phyloP scores from a whole-genome alignment of 345 rosid species.

The Hypericum perforatum region DNA sequence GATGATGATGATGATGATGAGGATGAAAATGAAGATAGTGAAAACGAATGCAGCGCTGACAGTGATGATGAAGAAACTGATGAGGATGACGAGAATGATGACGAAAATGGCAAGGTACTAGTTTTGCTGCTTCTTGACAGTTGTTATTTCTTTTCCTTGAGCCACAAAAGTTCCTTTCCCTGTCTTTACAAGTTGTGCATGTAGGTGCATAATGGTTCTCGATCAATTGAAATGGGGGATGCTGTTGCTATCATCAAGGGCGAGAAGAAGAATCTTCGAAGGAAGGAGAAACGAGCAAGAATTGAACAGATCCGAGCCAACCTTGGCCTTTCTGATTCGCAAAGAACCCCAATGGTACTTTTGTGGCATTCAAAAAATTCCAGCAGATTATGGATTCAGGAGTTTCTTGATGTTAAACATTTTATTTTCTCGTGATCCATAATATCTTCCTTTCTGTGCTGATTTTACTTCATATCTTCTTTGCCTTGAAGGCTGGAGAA shows the following conservation, averaged over 20 bases:
- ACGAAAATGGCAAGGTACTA: conserved; percentile 36
- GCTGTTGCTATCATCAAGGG: conserved; percentile 90
- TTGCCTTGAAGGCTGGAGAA: conserved; percentile 73
- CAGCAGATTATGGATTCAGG: background rate
- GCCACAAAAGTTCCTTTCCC: background rate
- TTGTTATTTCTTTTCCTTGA: background rate
- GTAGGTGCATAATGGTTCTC: conserved; percentile 36
- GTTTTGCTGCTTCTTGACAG: conserved; percentile 16
- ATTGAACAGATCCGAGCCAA: conserved; percentile 91
- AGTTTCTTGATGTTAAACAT: background rate
- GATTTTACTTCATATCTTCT: conserved; percentile 8
- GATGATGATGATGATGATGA: conserved; percentile 78
- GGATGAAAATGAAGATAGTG: conserved; percentile 39
- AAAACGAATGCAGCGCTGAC: conserved; percentile 45
- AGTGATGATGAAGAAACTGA: conserved; percentile 43
- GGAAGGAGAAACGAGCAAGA: conserved; percentile 90
- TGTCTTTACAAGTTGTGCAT: background rate
- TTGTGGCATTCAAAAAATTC: too few species aligned
- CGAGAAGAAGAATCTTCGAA: conserved; percentile 52
- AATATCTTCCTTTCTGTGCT: background rate
- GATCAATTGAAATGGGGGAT: conserved; percentile 56
- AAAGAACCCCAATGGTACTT: conserved; percentile 81
- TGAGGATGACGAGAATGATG: conserved; percentile 39
- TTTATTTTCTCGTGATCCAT: background rate
- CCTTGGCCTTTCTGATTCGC: conserved; percentile 92